Percentiles rank a stretch among this genome's conserved stretches.
Evolutionary conservation across 1,284 basidiomycete species (phyloP).

Genomic region (Trametes versicolor): DNA sequence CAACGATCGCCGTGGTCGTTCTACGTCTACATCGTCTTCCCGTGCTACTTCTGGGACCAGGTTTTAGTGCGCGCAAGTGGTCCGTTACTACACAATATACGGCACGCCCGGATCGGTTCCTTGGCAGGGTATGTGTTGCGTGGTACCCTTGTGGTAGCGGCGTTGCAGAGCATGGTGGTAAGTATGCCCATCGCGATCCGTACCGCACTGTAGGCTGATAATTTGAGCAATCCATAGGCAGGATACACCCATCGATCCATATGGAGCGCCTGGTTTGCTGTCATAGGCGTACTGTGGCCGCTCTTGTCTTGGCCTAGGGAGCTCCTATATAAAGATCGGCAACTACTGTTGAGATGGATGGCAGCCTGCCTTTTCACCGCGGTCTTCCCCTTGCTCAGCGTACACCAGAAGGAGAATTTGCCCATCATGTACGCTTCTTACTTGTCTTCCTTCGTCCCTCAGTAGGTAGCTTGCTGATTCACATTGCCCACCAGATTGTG

Average conservation of each 20-base stretch:
- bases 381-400: slow-evolving; percentile 77
- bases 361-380: slow-evolving; percentile 63
- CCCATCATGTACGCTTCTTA: slow-evolving; percentile 59
- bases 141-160: slow-evolving; percentile 48
- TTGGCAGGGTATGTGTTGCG: slow-evolving; percentile 38
- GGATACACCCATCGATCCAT: slow-evolving; percentile 76
- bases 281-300: slow-evolving; percentile 80
- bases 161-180: slow-evolving; percentile 79
- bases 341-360: slow-evolving; percentile 58
- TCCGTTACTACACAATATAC: slow-evolving; percentile 33
- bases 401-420: slow-evolving; percentile 80
- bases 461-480: not conserved
- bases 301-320: slow-evolving; percentile 54
- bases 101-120: slow-evolving; percentile 4
- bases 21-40: slow-evolving; percentile 82
- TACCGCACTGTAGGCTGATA: not conserved
- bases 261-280: slow-evolving; percentile 77
- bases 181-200: slow-evolving; percentile 42
- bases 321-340: slow-evolving; percentile 43
- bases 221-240: slow-evolving; percentile 49
- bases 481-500: not conserved
- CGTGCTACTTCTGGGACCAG: slow-evolving; percentile 80
- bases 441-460: not conserved
- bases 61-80: slow-evolving; percentile 40
- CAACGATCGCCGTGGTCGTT: slow-evolving; percentile 80